Evolutionary conservation across 306 rosid genomes (phyloP), one percentile per base, ranked within the genome.

Genomic region (Sicyos baderoa): DNA sequence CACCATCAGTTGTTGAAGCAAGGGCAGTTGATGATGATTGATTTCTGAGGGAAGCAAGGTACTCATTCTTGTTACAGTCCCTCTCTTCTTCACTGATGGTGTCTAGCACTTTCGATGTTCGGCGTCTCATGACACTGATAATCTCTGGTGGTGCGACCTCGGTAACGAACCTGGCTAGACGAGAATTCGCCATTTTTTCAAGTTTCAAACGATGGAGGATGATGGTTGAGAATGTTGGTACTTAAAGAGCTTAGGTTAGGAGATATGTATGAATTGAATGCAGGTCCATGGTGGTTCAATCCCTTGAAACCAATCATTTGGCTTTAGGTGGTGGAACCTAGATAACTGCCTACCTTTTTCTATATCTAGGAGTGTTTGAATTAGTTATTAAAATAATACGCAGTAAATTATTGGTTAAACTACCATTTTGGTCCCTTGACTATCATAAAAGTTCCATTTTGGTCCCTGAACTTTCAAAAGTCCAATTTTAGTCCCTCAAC

Each of bases 101-200:
- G 49, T 92, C 98, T 84, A 92, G 45, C 89, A 88, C 91, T 77
- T 89, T 87, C 9, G 88, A 73, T 7, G 95, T 81, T 77, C 90
- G 84, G 6, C 74, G 81, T 77, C 98, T 89, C 82, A 93, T 89
- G 70, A 93, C 96, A 69, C 77, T 82, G 68, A 93, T 84, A 79
- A 87, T 79, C 22, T 89, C 94, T 22, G 98, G 94, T n/a, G 98
- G 98, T 27, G 98, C 97, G 7, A 83, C 98, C 79, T 93, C 97
- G 72, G 86, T 79, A 54, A 93, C 73, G 74, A 93, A 85, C 86
- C 88, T 86, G 19, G 96, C 96, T 16, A 89, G 58, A 21, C 97
- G 83, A 7, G 94, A 79, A 62, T 51, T 93, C 0, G 95, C 94
- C 98, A 93, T 93, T 69, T 21, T 40, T 9, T 40, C 45, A 45